A percentile compares a stretch with the other conserved stretches of the same genome.
phyloP scores from a whole-genome alignment of 2,329 filamentous ascomycete genomes.

The Penicillium sp. region DNA sequence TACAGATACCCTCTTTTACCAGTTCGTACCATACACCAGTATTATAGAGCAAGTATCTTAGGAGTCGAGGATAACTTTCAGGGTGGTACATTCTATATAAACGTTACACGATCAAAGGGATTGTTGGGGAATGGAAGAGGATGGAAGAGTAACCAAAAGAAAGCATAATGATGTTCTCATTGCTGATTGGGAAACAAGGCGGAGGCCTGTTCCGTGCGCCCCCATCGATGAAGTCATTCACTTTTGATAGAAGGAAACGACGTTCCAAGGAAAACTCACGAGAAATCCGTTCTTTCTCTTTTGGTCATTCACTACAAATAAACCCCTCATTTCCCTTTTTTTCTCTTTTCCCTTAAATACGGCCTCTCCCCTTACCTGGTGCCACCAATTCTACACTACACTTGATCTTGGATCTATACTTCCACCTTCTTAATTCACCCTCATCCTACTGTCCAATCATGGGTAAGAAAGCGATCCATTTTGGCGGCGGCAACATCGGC shows the following conservation, averaged over 20 bases:
- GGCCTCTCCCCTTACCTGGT: conserved; percentile 1
- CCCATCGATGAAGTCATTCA: conserved; percentile 27
- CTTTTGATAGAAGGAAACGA: background rate
- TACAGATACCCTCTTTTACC: background rate
- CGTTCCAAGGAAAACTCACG: background rate
- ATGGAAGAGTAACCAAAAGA: background rate
- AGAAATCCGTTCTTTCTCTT: background rate
- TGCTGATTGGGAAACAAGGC: conserved; percentile 16
- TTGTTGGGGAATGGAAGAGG: background rate
- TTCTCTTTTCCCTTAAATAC: background rate
- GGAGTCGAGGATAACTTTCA: background rate
- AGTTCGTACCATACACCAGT: background rate
- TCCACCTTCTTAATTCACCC: background rate
- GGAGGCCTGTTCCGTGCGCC: conserved; percentile 20
- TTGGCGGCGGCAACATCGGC: conserved; percentile 83
- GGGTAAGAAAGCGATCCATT: conserved; percentile 74
- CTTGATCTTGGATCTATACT: background rate
- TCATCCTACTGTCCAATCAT: conserved; percentile 24
- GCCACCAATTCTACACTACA: background rate
- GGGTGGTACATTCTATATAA: background rate
- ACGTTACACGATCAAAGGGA: background rate
- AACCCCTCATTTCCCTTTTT: background rate
- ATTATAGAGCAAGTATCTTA: too few species aligned
- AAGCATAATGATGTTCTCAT: background rate
- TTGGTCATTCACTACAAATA: background rate